Conservation (phyloP, 2,329 filamentous ascomycete genomes). For the Colletotrichum horii region DNA sequence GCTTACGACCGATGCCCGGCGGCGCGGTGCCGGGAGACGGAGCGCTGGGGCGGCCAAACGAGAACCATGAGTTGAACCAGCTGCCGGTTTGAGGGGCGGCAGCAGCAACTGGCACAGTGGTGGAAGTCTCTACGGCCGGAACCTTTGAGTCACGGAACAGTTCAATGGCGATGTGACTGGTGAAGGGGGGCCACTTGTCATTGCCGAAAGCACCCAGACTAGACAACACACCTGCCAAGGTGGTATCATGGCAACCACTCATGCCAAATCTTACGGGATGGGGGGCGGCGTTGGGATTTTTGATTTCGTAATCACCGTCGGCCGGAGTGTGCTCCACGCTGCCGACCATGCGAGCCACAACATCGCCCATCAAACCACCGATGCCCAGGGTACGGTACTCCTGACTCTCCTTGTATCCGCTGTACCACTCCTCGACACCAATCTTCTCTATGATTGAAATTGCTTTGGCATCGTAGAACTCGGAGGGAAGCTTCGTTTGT, state of each 20-base stretch:
- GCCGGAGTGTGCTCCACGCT: conserved; percentile 64
- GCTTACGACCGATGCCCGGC: conserved; percentile 64
- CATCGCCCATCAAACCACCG: conserved; percentile 81
- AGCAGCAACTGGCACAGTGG: conserved; percentile 4
- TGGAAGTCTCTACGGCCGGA: conserved; percentile 22
- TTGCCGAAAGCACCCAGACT: conserved; percentile 80
- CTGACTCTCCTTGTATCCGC: conserved; percentile 79
- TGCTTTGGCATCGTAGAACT: conserved; percentile 84
- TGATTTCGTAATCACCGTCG: conserved; percentile 57
- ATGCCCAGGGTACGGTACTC: conserved; percentile 94
- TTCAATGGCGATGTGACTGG: conserved; percentile 89
- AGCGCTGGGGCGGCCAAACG: conserved; percentile 18
- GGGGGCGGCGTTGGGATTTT: conserved; percentile 37
- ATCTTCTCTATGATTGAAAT: conserved; percentile 75
- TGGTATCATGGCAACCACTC: conserved; percentile 92
- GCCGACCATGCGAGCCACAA: conserved; percentile 77
- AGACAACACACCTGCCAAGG: conserved; percentile 78
- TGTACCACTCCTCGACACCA: conserved; percentile 90
- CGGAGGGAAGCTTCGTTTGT: conserved; percentile 76
- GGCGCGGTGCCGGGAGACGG: conserved; percentile 35
- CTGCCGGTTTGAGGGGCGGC: conserved; percentile 24
- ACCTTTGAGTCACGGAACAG: conserved; percentile 69
- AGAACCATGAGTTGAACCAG: conserved; percentile 39
- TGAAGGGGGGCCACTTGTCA: conserved; percentile 88
- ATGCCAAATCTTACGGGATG: conserved; percentile 74